Conservation (phyloP, 2,329 filamentous ascomycete species). For the Canariomyces notabilis region DNA sequence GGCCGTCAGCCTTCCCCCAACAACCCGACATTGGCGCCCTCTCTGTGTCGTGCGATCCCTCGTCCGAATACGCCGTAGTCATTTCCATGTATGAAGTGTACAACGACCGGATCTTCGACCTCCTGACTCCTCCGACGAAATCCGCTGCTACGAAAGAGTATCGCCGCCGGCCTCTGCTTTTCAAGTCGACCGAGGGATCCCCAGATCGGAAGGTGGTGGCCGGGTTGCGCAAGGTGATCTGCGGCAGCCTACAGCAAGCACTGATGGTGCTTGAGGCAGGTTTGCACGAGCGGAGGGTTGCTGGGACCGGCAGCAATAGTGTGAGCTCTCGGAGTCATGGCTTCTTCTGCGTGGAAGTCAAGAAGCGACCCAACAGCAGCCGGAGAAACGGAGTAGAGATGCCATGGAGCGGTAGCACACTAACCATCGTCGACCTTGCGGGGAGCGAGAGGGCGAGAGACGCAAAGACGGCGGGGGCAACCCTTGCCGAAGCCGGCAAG, state of each 20-base stretch:
- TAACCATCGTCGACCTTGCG: constrained; percentile 88
- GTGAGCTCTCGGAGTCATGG: constrained; percentile 89
- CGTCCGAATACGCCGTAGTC: constrained; percentile 78
- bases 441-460: constrained; percentile 90
- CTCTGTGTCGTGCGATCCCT: constrained; percentile 59
- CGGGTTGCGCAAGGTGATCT: constrained; percentile 85
- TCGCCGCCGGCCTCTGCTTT: constrained; percentile 75
- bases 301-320: constrained; percentile 89
- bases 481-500: constrained; percentile 90
- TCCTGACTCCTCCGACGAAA: constrained; percentile 63
- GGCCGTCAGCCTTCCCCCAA: constrained; percentile 66
- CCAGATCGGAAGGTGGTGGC: constrained; percentile 93
- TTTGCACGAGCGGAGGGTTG: constrained; percentile 77
- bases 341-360: constrained; percentile 93
- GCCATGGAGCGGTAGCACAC: constrained; percentile 68
- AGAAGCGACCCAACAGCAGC: constrained; percentile 58
- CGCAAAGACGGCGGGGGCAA: constrained; percentile 89
- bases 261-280: constrained; percentile 86
- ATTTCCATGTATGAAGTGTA: constrained; percentile 99
- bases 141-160: constrained; percentile 62
- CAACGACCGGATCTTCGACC: constrained; percentile 95
- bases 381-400: constrained; percentile 46
- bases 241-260: constrained; percentile 74
- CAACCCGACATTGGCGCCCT: constrained; percentile 70
- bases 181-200: constrained; percentile 85